Conservation (phyloP, 257 asterid species). For the Gentiana straminea region DNA sequence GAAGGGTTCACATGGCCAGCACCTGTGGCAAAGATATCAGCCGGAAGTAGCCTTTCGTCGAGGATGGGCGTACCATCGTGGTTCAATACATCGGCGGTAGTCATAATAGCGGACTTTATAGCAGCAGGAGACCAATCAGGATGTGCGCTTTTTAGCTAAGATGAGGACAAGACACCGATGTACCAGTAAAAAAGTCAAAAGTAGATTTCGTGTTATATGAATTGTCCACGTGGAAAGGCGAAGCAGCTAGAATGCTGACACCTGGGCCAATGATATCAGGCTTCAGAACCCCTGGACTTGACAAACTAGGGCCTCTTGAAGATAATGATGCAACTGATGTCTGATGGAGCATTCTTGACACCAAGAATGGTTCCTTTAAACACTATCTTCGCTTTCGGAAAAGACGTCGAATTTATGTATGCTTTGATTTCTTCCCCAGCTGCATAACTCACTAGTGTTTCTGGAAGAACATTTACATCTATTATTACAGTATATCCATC, state of each 20-base stretch:
- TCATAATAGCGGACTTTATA: constrained; percentile 5
- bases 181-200: constrained; percentile 2
- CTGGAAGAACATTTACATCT: constrained; percentile 14
- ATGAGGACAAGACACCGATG: constrained; percentile 4
- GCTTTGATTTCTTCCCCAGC: constrained; percentile 15
- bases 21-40: background rate
- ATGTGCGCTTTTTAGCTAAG: background rate
- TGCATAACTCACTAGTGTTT: constrained; percentile 11
- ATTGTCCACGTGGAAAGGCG: constrained; percentile 11
- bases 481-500: constrained; percentile 12
- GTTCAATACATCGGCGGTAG: background rate
- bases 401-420: constrained; percentile 15
- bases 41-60: background rate
- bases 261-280: constrained; percentile 24
- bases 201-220: background rate
- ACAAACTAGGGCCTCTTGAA: constrained; percentile 15
- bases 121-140: constrained; percentile 3
- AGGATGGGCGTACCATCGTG: background rate
- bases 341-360: constrained; percentile 13
- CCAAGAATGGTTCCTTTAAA: constrained; percentile 15
- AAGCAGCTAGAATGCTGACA: constrained; percentile 16
- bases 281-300: constrained; percentile 16
- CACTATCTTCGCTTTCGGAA: constrained; percentile 14
- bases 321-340: constrained; percentile 19
- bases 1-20: constrained; percentile 4